phyloP scores from a whole-genome alignment of 441 rosid species.

The Omphalea diandra region DNA sequence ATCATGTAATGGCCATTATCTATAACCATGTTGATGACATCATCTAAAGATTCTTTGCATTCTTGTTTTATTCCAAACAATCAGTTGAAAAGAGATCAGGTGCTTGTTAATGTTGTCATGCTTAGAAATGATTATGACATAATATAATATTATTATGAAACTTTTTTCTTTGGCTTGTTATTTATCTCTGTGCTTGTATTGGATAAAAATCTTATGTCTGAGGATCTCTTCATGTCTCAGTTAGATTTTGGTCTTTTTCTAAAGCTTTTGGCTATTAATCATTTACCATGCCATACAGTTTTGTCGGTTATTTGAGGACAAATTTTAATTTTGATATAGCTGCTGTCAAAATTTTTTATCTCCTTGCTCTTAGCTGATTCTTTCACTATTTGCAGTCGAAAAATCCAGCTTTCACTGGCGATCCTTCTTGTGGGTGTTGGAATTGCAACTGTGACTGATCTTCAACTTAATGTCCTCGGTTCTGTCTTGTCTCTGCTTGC shows the following conservation, averaged over 20 bases:
- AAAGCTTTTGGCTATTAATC: background rate
- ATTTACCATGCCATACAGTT: background rate
- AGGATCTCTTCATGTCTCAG: background rate
- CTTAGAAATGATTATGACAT: too few species aligned
- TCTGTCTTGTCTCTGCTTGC: conserved; percentile 89
- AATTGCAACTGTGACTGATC: conserved; percentile 97
- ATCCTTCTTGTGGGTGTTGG: conserved; percentile 98
- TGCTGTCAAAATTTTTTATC: background rate
- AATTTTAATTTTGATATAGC: background rate
- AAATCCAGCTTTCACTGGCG: conserved; percentile 66
- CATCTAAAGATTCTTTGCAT: background rate
- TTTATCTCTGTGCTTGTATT: background rate
- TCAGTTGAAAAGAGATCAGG: conserved; percentile 1
- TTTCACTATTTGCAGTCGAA: conserved; percentile 59
- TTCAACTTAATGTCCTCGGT: conserved; percentile 92
- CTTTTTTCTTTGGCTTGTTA: background rate
- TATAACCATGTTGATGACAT: too few species aligned
- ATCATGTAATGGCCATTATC: too few species aligned
- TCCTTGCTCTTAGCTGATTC: conserved; percentile 20
- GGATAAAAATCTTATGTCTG: background rate
- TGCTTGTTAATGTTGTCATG: background rate
- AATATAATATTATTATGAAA: background rate
- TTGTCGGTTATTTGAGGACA: background rate
- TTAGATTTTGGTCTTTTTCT: background rate
- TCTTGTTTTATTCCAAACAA: background rate